phyloP scores from a whole-genome alignment of 306 rosid species.

The Mucuna pruriens region DNA sequence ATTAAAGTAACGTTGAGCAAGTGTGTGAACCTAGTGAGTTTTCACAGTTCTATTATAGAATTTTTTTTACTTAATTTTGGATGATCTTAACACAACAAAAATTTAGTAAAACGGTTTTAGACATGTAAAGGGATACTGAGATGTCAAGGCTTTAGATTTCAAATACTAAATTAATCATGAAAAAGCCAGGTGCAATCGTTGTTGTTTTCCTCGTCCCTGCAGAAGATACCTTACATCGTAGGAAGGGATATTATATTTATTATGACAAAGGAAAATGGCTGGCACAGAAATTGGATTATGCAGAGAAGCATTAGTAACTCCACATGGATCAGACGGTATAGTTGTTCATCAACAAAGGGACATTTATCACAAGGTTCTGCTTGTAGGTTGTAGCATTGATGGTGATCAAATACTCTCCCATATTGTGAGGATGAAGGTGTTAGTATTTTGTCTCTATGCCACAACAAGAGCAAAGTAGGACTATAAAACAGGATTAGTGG shows the following conservation, averaged over 20 bases:
- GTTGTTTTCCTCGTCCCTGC: constrained; percentile 8
- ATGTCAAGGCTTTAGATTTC: background rate
- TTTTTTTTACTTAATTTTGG: background rate
- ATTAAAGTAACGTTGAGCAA: background rate
- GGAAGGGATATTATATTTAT: constrained; percentile 27
- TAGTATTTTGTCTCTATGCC: background rate
- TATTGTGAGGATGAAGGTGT: background rate
- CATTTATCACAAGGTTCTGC: constrained; percentile 26
- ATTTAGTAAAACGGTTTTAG: background rate
- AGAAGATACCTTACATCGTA: background rate
- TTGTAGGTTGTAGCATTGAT: background rate
- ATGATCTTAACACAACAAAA: background rate
- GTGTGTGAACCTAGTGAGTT: background rate
- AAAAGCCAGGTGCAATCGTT: background rate
- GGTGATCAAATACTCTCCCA: background rate
- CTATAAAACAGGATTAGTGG: background rate
- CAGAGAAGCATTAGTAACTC: constrained; percentile 4
- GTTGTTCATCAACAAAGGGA: background rate
- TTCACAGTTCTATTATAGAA: background rate
- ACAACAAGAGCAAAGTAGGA: background rate
- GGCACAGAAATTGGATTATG: background rate
- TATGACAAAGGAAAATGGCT: constrained; percentile 13
- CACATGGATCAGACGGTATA: background rate
- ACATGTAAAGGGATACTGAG: background rate
- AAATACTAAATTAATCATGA: background rate